Evolutionary conservation across 2,329 filamentous ascomycete genomes (phyloP), one percentile per base, ranked within the genome.

Genomic region (Exophiala bonariae): DNA sequence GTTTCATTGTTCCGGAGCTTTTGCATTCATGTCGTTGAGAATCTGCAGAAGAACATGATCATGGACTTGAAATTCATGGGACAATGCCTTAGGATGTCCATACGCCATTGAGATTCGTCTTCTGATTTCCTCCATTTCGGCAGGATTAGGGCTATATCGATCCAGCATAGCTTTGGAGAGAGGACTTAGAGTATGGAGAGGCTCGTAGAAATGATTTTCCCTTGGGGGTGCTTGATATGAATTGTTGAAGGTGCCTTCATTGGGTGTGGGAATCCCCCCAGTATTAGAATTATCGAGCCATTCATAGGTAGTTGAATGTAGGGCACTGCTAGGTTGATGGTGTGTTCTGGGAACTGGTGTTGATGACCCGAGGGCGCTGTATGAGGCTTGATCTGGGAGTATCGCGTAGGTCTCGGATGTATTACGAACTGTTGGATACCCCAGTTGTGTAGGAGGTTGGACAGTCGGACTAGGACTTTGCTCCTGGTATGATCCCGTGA

Each of bases 1-100:
- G n/a, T n/a, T n/a, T n/a, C 23, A 26, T 6, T 26, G 23, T 6
- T 11, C 23, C 23, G 11, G 11, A 26, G 23, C 6, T 37, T 37
- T 49, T 8, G 47, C 36, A 19, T 45, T 68, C 45, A 69, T 63
- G 33, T 70, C 66, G 50, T 69, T 63, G 55, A 69, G 46, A 14
- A 69, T 60, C 51, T 67, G 55, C 20, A 73, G 70, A 17, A 75
- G 62, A 11, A 76, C 60, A n/a, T 67, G 65, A 43, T 66, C 69
- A 36, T 67, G 63, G 5, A 71, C 66, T 37, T 65, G 63, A 48
- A 66, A 69, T 17, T 63, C 67, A 45, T 63, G 57, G 7, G 61
- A 62, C 1, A 53, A 49, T 40, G 55, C 52, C 9, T 60, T 59
- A 18, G 59, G 61, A 31, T 59, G 57, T 13, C 37, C 34, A 39